A percentile compares a stretch with the other conserved stretches of the same genome.
These are phyloP conservation scores for Gaultheria prostrata DNA, from an alignment of 148 eudicot species.

Conservation along the genomic window DNA sequence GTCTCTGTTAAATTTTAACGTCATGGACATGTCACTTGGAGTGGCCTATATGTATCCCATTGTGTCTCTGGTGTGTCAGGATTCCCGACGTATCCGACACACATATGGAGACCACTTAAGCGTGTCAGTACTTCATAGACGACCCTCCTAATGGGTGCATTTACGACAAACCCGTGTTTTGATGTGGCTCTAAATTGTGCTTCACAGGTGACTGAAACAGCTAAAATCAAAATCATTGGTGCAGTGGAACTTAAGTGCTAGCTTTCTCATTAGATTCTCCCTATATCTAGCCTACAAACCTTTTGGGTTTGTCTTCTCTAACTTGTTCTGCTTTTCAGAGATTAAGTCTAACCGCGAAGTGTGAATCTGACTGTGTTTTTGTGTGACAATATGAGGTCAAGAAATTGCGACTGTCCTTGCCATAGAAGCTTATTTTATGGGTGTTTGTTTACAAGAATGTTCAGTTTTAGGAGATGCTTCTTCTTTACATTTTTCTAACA, in stretches of 20 bases:
- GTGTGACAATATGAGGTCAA: constrained; percentile 5
- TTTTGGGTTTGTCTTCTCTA: not conserved
- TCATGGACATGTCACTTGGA: not conserved
- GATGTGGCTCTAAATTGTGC: not conserved
- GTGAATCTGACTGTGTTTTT: not conserved
- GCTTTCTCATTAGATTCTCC: not conserved
- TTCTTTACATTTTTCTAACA: not conserved
- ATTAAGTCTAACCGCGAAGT: not conserved
- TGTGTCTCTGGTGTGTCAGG: not conserved
- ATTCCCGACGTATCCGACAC: not conserved
- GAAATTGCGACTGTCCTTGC: not conserved
- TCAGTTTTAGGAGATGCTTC: not conserved
- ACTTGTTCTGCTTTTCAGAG: not conserved
- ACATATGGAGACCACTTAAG: not conserved
- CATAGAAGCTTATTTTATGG: not conserved
- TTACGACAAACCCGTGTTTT: not conserved
- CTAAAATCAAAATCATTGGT: not conserved
- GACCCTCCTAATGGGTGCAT: not conserved
- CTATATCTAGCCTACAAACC: not conserved
- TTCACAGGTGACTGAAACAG: not conserved
- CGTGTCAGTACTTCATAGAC: not conserved
- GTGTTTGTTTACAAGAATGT: not conserved
- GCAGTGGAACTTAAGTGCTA: not conserved
- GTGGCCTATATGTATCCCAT: not conserved
- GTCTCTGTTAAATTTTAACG: not conserved